Base-by-base conservation (phyloP, 768 basidiomycete genomes). In the Amanita rimosa region DNA sequence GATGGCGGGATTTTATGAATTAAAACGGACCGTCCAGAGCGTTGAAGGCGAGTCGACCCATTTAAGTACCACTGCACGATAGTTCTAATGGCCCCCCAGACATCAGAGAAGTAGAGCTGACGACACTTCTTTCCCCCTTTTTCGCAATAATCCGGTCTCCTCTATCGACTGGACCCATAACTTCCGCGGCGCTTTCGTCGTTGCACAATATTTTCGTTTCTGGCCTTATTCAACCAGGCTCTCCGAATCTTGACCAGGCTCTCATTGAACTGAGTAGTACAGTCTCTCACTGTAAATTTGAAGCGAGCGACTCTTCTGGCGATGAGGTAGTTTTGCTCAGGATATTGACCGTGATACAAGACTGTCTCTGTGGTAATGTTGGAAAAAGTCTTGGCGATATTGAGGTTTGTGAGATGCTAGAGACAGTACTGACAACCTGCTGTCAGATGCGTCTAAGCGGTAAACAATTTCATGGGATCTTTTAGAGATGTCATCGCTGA, bases 361-460 rank as follows among this genome's bases (percentile, higher is more conserved):
- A 87, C 54, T 85, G 86, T 57, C 71, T 96, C 54, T 83, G 83
- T 54, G 73, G 80, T 46, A 67, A 64, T 49, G 79, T 89, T 24
- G 85, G 88, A 1, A 62, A 66, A n/a, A 70, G 72, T 8, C 73
- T 98, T 31, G 90, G 88, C 22, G 95, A 99, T 58, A 78, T 96
- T 46, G 91, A 93, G 61, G 84, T 98, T 13, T 99, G 96, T 61
- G 96, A 97, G 66, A 93, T 99, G 85, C 70, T 99, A 56, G 96
- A 99, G 65, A 95, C 94, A 1, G 95, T 97, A 4, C 65, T 99
- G 55, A 95, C 93, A 9, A 97, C 95, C 44, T 92, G 93, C 55
- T 97, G 95, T 63, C 88, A 97, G 62, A 94, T 96, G 79, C 75
- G 96, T 48, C 71, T 97, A n/a, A 89, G 88, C 58, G 93, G 93